Evolutionary conservation across 768 basidiomycete species (phyloP).

Genomic region (Mycena belliarum): DNA sequence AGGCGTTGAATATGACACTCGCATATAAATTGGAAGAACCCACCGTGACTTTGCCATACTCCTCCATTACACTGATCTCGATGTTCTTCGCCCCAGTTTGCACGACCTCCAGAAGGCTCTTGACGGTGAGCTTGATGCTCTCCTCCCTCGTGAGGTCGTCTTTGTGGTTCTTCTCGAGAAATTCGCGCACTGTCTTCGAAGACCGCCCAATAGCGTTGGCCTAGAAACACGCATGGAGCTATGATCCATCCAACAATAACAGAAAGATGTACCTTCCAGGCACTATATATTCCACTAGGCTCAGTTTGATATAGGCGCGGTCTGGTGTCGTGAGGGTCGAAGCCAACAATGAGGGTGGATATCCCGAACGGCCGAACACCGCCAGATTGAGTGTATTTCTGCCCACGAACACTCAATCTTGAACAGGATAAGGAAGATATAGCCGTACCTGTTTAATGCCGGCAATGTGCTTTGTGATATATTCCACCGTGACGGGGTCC

Average conservation of each 20-base stretch:
- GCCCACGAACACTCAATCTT: neutral
- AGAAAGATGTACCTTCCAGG: slow-evolving; percentile 80
- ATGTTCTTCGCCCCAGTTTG: slow-evolving; percentile 99
- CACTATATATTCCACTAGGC: slow-evolving; percentile 96
- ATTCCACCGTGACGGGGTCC: slow-evolving; percentile 97
- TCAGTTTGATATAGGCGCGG: slow-evolving; percentile 96
- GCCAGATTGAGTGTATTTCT: slow-evolving; percentile 82
- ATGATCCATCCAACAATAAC: neutral
- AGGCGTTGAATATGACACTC: neutral
- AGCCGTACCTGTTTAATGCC: slow-evolving; percentile 91
- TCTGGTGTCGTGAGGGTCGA: slow-evolving; percentile 87
- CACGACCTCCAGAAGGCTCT: slow-evolving; percentile 94
- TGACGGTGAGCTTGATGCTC: slow-evolving; percentile 92
- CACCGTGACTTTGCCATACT: slow-evolving; percentile 91
- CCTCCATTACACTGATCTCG: slow-evolving; percentile 97
- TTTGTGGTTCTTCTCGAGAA: slow-evolving; percentile 96
- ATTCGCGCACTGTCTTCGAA: slow-evolving; percentile 97
- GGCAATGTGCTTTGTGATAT: slow-evolving; percentile 96
- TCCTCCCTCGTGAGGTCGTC: slow-evolving; percentile 88
- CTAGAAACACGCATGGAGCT: slow-evolving; percentile 30
- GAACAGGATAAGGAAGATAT: neutral
- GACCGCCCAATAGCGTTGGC: slow-evolving; percentile 98
- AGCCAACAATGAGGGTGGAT: slow-evolving; percentile 94
- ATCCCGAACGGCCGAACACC: slow-evolving; percentile 98
- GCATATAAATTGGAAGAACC: slow-evolving; percentile 24